A percentile compares a stretch with the other conserved stretches of the same genome.
These are phyloP conservation scores for Venturia pyrina DNA, from an alignment of 2,329 filamentous ascomycete species.

Conservation along the genomic window DNA sequence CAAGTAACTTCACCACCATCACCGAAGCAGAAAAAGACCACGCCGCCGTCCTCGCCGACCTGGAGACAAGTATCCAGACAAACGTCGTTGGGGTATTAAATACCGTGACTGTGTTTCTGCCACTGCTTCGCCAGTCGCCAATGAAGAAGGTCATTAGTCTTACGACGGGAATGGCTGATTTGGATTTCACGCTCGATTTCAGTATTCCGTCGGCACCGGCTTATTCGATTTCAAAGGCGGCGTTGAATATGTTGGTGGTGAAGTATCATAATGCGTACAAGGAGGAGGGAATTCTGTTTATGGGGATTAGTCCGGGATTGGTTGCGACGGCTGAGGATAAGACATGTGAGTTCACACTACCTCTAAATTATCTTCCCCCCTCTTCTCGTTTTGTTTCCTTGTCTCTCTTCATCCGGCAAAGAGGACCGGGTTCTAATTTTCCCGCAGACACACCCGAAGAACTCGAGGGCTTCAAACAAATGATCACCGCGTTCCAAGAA, in stretches of 20 bases:
- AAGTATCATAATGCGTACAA: constrained; percentile 19
- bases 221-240: constrained; percentile 21
- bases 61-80: constrained; percentile 15
- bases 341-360: background rate
- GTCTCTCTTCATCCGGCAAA: too few relatives aligned
- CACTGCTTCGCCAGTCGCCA: constrained; percentile 18
- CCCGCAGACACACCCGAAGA: background rate
- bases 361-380: background rate
- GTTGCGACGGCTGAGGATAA: constrained; percentile 19
- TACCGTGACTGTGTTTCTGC: constrained; percentile 20
- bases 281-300: constrained; percentile 20
- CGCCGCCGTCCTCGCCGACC: constrained; percentile 15
- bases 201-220: constrained; percentile 15
- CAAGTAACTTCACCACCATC: constrained; percentile 15
- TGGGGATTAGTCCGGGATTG: constrained; percentile 20
- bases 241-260: constrained; percentile 18
- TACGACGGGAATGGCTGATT: constrained; percentile 20
- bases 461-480: background rate
- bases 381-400: too few relatives aligned
- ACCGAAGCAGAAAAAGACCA: constrained; percentile 16
- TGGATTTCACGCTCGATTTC: constrained; percentile 19
- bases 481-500: constrained; percentile 1
- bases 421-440: too few relatives aligned
- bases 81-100: constrained; percentile 21
- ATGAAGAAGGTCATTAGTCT: constrained; percentile 21